A percentile compares a stretch with the other conserved stretches of the same genome.
Conservation (phyloP, 768 basidiomycete genomes). For the Podaxis sp. region DNA sequence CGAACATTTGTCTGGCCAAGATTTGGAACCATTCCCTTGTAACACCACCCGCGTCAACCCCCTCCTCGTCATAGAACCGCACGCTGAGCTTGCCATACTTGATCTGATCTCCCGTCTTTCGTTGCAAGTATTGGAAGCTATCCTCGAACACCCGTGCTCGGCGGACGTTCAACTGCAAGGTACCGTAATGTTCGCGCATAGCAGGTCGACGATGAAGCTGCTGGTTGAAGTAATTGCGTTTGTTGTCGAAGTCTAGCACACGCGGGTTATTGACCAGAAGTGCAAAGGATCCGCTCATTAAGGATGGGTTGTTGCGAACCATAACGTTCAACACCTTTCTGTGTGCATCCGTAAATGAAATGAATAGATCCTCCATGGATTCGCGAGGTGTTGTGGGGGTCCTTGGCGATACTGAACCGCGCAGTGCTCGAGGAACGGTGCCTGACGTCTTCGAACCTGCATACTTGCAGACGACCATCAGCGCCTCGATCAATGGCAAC, state of each 20-base stretch:
- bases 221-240: constrained; percentile 93
- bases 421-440: constrained; percentile 46
- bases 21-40: constrained; percentile 99
- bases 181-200: constrained; percentile 75
- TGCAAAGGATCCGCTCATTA: constrained; percentile 98
- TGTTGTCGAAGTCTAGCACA: constrained; percentile 99
- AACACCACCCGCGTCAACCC: constrained; percentile 97
- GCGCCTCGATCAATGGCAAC: constrained; percentile 89
- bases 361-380: constrained; percentile 88
- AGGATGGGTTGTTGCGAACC: constrained; percentile 96
- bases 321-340: constrained; percentile 93
- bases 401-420: constrained; percentile 66
- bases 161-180: constrained; percentile 86
- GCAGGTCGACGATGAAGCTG: constrained; percentile 85
- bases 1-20: constrained; percentile 97
- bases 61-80: constrained; percentile 95
- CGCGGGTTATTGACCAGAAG: constrained; percentile 93
- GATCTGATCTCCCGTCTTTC: constrained; percentile 92
- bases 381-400: constrained; percentile 69
- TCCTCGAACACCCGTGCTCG: constrained; percentile 95
- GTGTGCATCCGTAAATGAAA: constrained; percentile 90
- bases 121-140: constrained; percentile 88
- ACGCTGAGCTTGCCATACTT: constrained; percentile 97
- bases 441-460: constrained; percentile 65
- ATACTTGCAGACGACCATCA: constrained; percentile 99